A percentile compares a stretch with the other conserved stretches of the same genome.
These are phyloP conservation scores for Apophysomyces trapeziformis DNA, from an alignment of 371 early-diverging fungal species.

Conservation along the genomic window DNA sequence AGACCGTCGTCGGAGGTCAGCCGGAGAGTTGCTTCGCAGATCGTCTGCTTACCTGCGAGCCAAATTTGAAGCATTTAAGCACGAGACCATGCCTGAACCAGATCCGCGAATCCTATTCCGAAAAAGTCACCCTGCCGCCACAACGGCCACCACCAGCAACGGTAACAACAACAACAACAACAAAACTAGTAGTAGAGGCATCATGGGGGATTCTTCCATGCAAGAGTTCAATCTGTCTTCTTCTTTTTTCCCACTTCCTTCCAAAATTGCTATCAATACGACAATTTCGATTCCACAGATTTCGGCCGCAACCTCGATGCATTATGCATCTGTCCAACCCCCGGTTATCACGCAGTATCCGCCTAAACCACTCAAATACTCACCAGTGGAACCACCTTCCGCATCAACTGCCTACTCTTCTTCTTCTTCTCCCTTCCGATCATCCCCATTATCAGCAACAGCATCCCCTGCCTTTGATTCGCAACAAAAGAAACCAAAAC, in stretches of 20 bases:
- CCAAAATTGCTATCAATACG: constrained; percentile 46
- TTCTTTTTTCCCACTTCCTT: constrained; percentile 24
- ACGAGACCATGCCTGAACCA: constrained; percentile 24
- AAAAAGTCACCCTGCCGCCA: not conserved
- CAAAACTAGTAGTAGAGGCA: too few species aligned
- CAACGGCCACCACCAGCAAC: too few species aligned
- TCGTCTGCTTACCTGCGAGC: constrained; percentile 49
- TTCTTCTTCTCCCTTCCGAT: not conserved
- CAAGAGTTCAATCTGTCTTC: constrained; percentile 1
- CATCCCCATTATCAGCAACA: too few species aligned
- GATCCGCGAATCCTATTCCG: constrained; percentile 13
- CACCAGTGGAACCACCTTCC: constrained; percentile 41
- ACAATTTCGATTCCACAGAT: constrained; percentile 39
- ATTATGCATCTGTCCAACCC: constrained; percentile 24
- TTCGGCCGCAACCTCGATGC: constrained; percentile 17
- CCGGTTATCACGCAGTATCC: constrained; percentile 52
- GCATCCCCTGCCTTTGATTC: not conserved
- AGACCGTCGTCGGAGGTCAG: constrained; percentile 30
- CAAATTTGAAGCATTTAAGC: constrained; percentile 38
- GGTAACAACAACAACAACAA: too few species aligned
- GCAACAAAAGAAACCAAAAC: not conserved
- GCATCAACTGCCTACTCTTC: too few species aligned
- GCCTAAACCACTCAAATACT: constrained; percentile 47
- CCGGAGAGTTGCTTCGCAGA: constrained; percentile 46
- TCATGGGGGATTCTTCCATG: constrained; percentile 1